These are phyloP conservation scores for Nasturtium officinale DNA, from an alignment of 345 rosid genomes.

Conservation along the genomic window DNA sequence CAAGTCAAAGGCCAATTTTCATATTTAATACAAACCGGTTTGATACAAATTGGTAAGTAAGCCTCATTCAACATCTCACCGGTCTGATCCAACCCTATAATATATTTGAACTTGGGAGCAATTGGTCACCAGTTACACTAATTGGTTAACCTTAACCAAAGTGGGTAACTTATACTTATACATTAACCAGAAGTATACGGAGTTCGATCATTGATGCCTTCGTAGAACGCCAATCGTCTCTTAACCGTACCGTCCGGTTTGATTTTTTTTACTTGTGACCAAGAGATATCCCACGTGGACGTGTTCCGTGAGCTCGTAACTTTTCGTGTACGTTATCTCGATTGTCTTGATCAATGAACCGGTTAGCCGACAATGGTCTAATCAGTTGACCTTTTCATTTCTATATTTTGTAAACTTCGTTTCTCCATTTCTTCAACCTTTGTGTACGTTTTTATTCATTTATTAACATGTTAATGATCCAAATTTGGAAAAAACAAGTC, in stretches of 20 bases:
- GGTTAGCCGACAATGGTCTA: conserved; percentile 51
- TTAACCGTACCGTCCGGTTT: conserved; percentile 8
- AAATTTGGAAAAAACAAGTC: background rate
- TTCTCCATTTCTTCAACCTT: conserved; percentile 24
- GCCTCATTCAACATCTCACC: conserved; percentile 1
- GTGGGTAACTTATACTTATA: background rate
- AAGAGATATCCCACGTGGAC: background rate
- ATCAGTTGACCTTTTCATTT: conserved; percentile 56
- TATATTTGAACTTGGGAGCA: background rate
- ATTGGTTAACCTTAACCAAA: background rate
- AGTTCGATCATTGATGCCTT: background rate
- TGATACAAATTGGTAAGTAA: background rate
- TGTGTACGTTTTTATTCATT: conserved; percentile 10
- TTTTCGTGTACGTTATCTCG: conserved; percentile 48
- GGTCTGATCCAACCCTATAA: conserved; percentile 18
- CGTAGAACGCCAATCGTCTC: background rate
- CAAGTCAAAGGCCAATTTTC: conserved; percentile 6
- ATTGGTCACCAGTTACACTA: background rate
- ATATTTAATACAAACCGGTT: conserved; percentile 2
- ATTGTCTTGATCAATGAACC: conserved; percentile 50
- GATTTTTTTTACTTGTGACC: conserved; percentile 45
- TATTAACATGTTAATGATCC: conserved; percentile 34
- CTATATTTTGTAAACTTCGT: conserved; percentile 16
- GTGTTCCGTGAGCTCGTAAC: conserved; percentile 30
- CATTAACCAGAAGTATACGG: conserved; percentile 5